Base-by-base conservation (phyloP, 495 filamentous ascomycete genomes). In the Penicillium macrosclerotiorum region DNA sequence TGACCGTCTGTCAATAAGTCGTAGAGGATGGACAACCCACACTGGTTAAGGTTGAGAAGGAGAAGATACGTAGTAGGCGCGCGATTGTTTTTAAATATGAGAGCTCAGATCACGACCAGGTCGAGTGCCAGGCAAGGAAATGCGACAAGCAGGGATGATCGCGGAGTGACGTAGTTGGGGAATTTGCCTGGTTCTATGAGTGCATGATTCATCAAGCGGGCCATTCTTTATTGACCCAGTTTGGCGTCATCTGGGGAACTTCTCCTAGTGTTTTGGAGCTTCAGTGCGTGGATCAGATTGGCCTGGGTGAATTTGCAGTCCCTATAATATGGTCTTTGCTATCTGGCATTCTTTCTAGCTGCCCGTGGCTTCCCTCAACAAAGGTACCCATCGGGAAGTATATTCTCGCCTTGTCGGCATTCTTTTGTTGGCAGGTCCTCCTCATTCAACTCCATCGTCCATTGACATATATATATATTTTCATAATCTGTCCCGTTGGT, bases 101-200 rank as follows among this genome's bases (percentile, higher is more conserved):
- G 20, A 25, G 44, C 31, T 32, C 39, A 32, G 44, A 45, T 45
- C 38, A 25, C 29, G 32, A 44, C 32, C 32, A 42, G 41, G 38
- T 13, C 26, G 4, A 17, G 17, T 45, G 29, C n/a, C 34, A 47
- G 35, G 36, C 36, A 50, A 32, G 42, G 42, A 51, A 48, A 55
- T 46, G 37, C 42, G 46, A 44, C 30, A 30, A 32, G 47, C 43
- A 58, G 30, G 55, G 52, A 69, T 73, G 68, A 71, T 68, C 55
- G 43, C 40, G 54, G 48, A 64, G 65, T 73, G 69, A 73, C 69
- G 68, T 73, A 72, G 54, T 63, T 52, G 49, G 55, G 59, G 47
- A 52, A 47, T 60, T 51, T 62, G 40, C 46, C 52, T 52, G 38
- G 43, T 45, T 45, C 37, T 32, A 37, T 26, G 29, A 52, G 37